Evolutionary conservation across 495 filamentous ascomycete species (phyloP).

Genomic region (Penicillium egyptiacum): DNA sequence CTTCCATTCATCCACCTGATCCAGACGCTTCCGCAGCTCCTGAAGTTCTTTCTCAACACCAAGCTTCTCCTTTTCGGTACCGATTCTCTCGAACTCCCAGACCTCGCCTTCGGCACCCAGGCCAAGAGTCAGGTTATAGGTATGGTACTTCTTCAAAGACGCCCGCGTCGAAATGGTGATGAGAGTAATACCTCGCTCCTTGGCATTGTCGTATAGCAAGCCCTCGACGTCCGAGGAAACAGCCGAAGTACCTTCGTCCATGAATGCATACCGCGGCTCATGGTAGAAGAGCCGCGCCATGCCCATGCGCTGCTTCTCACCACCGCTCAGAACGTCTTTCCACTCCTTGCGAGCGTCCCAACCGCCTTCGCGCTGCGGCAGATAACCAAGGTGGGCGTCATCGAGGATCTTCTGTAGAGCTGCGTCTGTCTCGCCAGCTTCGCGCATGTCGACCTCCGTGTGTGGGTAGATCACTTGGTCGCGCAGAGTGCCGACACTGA

Average conservation of each 20-base stretch:
- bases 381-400: conserved; percentile 79
- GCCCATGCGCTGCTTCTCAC: conserved; percentile 96
- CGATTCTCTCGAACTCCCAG: conserved; percentile 92
- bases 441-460: conserved; percentile 89
- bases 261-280: conserved; percentile 87
- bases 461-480: conserved; percentile 99
- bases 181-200: conserved; percentile 87
- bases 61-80: conserved; percentile 86
- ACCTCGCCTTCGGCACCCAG: conserved; percentile 61
- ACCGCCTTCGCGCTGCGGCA: conserved; percentile 88
- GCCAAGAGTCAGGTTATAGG: conserved; percentile 81
- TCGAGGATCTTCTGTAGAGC: conserved; percentile 76
- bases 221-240: conserved; percentile 95
- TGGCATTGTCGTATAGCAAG: conserved; percentile 85
- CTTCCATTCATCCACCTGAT: conserved; percentile 83
- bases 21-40: conserved; percentile 74
- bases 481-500: conserved; percentile 89
- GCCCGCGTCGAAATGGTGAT: conserved; percentile 94
- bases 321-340: conserved; percentile 95
- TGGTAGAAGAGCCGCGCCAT: conserved; percentile 92
- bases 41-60: conserved; percentile 85
- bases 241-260: conserved; percentile 94
- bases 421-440: conserved; percentile 69
- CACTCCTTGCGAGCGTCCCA: conserved; percentile 97
- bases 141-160: conserved; percentile 92